Percentiles rank a stretch among this genome's conserved stretches.
These are phyloP conservation scores for Carex pumila DNA, from an alignment of 176 grass and related monocot genomes.

Conservation along the genomic window DNA sequence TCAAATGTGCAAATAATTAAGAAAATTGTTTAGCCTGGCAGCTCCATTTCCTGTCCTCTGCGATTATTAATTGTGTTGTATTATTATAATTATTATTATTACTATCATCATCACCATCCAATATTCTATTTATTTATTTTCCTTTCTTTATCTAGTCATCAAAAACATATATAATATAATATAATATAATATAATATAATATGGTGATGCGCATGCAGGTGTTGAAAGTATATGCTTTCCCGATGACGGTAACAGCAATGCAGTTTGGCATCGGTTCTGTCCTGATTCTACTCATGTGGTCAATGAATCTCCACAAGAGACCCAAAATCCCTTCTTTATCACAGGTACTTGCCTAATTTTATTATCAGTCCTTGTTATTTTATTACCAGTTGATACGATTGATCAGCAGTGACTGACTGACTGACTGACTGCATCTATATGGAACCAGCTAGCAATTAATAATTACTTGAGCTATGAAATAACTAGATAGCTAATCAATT, in stretches of 20 bases:
- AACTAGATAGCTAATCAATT: not conserved
- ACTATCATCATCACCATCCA: too few relatives aligned
- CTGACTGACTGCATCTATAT: too few relatives aligned
- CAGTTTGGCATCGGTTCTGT: conserved; percentile 71
- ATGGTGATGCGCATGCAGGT: conserved; percentile 28
- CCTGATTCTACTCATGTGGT: conserved; percentile 85
- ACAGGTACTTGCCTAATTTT: conserved; percentile 32
- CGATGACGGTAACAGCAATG: conserved; percentile 74
- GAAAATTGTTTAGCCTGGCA: too few relatives aligned
- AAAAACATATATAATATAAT: not conserved
- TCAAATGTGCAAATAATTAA: too few relatives aligned
- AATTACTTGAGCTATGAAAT: not conserved
- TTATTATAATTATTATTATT: too few relatives aligned
- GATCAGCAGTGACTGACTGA: not conserved
- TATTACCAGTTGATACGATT: not conserved
- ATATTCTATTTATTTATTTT: not conserved
- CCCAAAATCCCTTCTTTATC: conserved; percentile 65
- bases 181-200: too few relatives aligned
- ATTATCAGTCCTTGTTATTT: too few relatives aligned
- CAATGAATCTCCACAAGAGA: conserved; percentile 55
- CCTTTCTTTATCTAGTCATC: not conserved
- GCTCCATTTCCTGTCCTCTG: too few relatives aligned
- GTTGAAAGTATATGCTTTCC: conserved; percentile 74
- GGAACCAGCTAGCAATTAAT: not conserved
- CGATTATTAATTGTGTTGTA: too few relatives aligned